Percentiles rank a stretch among this genome's conserved stretches.
Evolutionary conservation across 1,139 yeast species (phyloP).

Genomic region (Debaryomyces udenii): DNA sequence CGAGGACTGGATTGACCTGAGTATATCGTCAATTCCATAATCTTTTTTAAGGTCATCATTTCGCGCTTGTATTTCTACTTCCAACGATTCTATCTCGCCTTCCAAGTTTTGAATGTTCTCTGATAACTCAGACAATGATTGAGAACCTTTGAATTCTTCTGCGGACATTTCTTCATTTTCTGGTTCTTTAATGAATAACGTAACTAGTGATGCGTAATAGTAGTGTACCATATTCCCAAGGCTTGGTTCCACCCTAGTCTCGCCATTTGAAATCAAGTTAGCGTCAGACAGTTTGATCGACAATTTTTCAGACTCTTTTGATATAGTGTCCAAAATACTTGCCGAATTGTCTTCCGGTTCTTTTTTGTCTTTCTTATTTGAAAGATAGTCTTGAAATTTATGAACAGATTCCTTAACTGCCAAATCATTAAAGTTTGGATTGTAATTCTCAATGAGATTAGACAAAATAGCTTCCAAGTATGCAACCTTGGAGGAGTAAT

Average conservation of each 20-base stretch:
- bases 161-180: slow-evolving; percentile 1
- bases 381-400: slow-evolving; percentile 57
- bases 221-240: slow-evolving; percentile 29
- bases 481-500: slow-evolving; percentile 20
- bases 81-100: slow-evolving; percentile 23
- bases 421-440: slow-evolving; percentile 88
- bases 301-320: slow-evolving; percentile 16
- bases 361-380: slow-evolving; percentile 34
- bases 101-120: slow-evolving; percentile 13
- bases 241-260: slow-evolving; percentile 20
- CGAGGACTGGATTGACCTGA: slow-evolving; percentile 57
- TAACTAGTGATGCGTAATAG: slow-evolving; percentile 20
- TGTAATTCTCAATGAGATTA: slow-evolving; percentile 59
- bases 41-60: slow-evolving; percentile 27
- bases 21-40: slow-evolving; percentile 67
- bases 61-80: slow-evolving; percentile 21
- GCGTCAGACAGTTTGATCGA: not conserved
- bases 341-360: slow-evolving; percentile 10
- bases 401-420: slow-evolving; percentile 79
- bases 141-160: slow-evolving; percentile 12
- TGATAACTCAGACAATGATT: not conserved
- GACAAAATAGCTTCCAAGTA: slow-evolving; percentile 48
- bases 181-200: slow-evolving; percentile 13
- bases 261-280: not conserved
- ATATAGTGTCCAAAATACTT: slow-evolving; percentile 14